Evolutionary conservation across 176 grass and related monocot genomes (phyloP), one percentile per base, ranked within the genome.

Genomic region (Calamus simplicifolius): DNA sequence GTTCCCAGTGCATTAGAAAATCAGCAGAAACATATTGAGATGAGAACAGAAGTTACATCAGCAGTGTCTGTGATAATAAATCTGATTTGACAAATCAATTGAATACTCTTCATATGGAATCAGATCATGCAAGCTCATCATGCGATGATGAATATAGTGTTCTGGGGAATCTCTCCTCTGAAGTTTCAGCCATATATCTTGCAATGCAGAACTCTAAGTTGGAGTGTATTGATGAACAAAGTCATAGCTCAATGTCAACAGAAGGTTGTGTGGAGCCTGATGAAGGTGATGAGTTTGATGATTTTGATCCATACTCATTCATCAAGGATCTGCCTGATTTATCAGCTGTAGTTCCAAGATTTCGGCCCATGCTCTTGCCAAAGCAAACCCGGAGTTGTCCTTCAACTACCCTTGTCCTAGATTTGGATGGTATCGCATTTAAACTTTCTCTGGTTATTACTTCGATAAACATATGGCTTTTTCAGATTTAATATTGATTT

Each of bases 311-410:
- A 25, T 95, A 88, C 51, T 60, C 75, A 48, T 95, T 95, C 77
- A 95, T 95, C 63, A 88, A 85, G 57, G 85, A 85, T 73, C 66
- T 95, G 53, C 93, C 93, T 59, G 93, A 91, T 72, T 82, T 97
- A 58, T 85, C 72, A 66, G 51, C 82, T 58, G 87, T 97, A 49
- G 87, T 88, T 56, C 93, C 93, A 61, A 91, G 77, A 29, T 97
- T 97, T 73, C 80, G 87, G 14, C 93, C 87, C 51, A 78, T 85
- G 63, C 79, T 97, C 31, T 76, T 97, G 67, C 93, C 93, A 51
- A 97, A 88, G 77, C 87, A 91, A 65, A 97, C 93, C 27, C 84
- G 84, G 79, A 97, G 93, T 69, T 97, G 93, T 63, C 93, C 93
- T 64, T 69, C 53, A 26, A 97, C 66, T 4, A 91, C 84, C 7